Base-by-base conservation (phyloP, 2,329 filamentous ascomycete genomes). In the Pseudocercospora fijiensis region DNA sequence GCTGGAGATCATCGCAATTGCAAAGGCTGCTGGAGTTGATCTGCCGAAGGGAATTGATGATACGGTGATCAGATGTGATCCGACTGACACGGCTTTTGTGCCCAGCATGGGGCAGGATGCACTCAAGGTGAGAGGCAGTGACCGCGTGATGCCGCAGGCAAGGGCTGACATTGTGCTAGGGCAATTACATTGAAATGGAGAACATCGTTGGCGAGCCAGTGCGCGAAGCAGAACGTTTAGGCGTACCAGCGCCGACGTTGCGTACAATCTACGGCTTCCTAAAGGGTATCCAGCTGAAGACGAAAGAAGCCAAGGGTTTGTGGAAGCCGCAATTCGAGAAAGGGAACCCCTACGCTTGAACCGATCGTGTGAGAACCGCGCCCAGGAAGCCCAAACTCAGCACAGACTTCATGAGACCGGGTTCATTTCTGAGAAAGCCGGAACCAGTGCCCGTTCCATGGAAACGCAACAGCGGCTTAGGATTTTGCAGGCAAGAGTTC, bases 201-300 rank as follows among this genome's bases (percentile, higher is more conserved):
- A 84, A 82, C 65, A 78, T 86, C 37, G 72, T 86, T 3, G 84
- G 84, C 1, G 84, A 86, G 74, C 83, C 84, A n/a, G 64, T 86
- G 52, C 75, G 81, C 2, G 84, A 83, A 67, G 85, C 80, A 0
- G 78, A 79, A 66, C 72, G 71, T 30, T 72, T 76, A 0, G 83
- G 83, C 1, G 82, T 86, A 1, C 63, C 75, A 1, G 82, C 81
- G 74, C 83, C 84, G 0, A 83, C 79, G 16, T 72, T 86, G 30
- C 74, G 76, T 61, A 77, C 80, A 6, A 66, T 86, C 1, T 85
- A 85, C 69, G 76, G 77, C 2, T 69, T 85, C 28, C 74, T 82
- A 9, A 79, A 79, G 68, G 79, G 77, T 0, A 73, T 85, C 28
- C 84, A 86, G 71, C 79, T 80, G 74, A 70, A 75, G 78, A 78